Conservation (phyloP, 495 filamentous ascomycete genomes). For the Annulohypoxylon nitens region DNA sequence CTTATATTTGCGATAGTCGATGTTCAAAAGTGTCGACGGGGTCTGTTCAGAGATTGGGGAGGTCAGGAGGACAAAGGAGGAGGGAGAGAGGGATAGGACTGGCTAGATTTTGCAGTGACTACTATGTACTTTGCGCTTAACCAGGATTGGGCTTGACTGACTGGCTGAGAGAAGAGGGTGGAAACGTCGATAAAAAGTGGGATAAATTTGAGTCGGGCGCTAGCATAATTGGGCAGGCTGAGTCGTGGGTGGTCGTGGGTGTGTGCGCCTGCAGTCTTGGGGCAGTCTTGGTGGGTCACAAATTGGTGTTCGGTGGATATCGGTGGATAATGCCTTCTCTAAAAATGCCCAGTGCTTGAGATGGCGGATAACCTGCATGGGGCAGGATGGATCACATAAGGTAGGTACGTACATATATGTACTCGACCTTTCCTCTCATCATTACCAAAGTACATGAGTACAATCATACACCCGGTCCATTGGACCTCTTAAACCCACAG, state of each 20-base stretch:
- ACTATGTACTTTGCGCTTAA: constrained; percentile 37
- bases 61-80: constrained; percentile 44
- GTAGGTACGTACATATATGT: constrained; percentile 10
- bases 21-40: constrained; percentile 28
- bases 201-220: constrained; percentile 43
- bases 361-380: constrained; percentile 30
- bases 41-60: neutral
- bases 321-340: constrained; percentile 35
- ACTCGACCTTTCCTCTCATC: neutral
- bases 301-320: constrained; percentile 4
- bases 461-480: neutral
- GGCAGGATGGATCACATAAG: neutral
- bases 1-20: constrained; percentile 26
- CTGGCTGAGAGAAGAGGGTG: constrained; percentile 46
- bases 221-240: constrained; percentile 39
- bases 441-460: constrained; percentile 3
- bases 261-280: neutral
- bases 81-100: constrained; percentile 31
- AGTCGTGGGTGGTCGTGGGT: constrained; percentile 27
- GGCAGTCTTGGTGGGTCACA: neutral
- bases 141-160: constrained; percentile 40
- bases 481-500: neutral
- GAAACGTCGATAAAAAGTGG: constrained; percentile 43
- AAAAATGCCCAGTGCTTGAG: constrained; percentile 25
- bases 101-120: constrained; percentile 40